Conservation (phyloP, 75 land plant species). For the Sequoia sempervirens region DNA sequence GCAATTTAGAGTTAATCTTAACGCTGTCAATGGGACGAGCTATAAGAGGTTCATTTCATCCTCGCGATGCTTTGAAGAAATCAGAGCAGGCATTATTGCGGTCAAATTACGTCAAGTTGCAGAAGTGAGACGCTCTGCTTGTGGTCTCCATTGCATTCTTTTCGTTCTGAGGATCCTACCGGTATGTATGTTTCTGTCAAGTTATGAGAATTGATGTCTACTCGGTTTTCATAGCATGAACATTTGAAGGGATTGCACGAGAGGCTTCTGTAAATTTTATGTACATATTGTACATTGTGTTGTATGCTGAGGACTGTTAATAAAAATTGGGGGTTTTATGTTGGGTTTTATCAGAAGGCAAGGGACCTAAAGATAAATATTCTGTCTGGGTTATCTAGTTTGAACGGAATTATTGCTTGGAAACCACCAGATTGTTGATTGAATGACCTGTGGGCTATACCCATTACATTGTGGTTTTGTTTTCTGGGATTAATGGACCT, state of each 20-base stretch:
- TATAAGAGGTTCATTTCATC: neutral
- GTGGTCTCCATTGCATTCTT: neutral
- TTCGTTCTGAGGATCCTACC: neutral
- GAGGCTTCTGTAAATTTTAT: neutral
- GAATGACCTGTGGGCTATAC: neutral
- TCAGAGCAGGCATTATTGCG: neutral
- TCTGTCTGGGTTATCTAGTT: neutral
- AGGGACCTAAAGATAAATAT: neutral
- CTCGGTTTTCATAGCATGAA: neutral
- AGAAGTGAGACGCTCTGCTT: neutral
- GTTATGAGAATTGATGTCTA: neutral
- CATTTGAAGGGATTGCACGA: neutral
- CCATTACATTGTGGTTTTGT: neutral
- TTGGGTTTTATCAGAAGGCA: neutral
- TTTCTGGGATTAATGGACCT: neutral
- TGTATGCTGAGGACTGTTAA: neutral
- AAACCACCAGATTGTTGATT: neutral
- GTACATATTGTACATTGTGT: neutral
- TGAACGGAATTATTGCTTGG: neutral
- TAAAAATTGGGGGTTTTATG: neutral
- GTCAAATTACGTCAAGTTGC: neutral
- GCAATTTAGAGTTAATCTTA: neutral
- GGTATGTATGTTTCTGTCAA: neutral
- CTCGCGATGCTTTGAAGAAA: neutral
- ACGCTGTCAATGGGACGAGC: neutral